phyloP scores from a whole-genome alignment of 129 eudicot species.

The Flaveria linearis region DNA sequence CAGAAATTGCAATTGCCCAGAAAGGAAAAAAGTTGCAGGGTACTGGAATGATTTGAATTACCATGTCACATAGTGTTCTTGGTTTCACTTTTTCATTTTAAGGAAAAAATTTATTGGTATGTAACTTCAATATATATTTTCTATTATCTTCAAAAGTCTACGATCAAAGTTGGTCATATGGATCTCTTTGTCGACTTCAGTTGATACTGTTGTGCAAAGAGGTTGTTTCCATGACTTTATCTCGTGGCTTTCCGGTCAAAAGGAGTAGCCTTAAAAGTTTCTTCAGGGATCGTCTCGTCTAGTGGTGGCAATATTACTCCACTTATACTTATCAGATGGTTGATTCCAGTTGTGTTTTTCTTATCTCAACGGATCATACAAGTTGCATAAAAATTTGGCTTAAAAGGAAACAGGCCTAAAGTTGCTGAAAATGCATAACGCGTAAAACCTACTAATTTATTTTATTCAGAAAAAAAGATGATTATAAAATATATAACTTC shows the following conservation, averaged over 20 bases:
- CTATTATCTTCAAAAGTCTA: constrained; percentile 12
- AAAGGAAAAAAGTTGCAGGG: background rate
- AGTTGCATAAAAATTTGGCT: background rate
- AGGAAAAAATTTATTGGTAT: background rate
- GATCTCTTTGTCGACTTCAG: background rate
- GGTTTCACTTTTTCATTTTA: background rate
- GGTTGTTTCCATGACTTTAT: constrained; percentile 1
- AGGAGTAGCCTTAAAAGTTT: background rate
- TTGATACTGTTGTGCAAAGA: constrained; percentile 2
- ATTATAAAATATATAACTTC: background rate
- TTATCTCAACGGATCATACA: background rate
- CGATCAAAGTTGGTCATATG: background rate
- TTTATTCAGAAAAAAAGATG: background rate
- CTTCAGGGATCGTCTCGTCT: background rate
- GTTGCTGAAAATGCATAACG: background rate
- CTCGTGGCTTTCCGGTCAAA: background rate
- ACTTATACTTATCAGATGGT: background rate
- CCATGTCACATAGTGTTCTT: background rate
- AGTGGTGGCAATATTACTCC: background rate
- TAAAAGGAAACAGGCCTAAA: background rate
- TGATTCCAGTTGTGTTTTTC: background rate
- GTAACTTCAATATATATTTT: background rate
- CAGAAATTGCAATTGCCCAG: background rate
- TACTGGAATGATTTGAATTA: constrained; percentile 1
- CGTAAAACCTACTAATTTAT: background rate